Base-by-base conservation (phyloP, 73 alveolate genomes). In the Tetrahymena borealis region DNA sequence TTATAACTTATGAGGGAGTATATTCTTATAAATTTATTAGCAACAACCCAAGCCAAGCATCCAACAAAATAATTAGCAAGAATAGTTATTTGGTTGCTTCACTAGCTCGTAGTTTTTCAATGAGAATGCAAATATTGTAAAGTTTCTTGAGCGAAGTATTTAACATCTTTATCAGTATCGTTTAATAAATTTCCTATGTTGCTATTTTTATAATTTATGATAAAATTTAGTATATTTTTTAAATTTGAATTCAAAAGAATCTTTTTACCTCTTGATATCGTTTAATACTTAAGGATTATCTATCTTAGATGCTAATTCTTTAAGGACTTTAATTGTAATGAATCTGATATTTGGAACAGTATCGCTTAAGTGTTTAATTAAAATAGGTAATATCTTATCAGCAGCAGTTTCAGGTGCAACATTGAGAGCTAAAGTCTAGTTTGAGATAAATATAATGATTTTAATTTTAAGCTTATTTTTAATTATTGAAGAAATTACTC, bases 321-420 rank as follows among this genome's bases (percentile, higher is more conserved):
- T 97, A 92, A 98, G 95, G 37, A 98, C 96, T 95, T 97, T 98
- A 78, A 97, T 95, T 12, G 98, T 98, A 77, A 96, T 95, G 96
- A 98, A 97, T 91, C 97, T 97, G 20, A 98, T 99, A 95, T 98
- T 98, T 0, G 99, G 98, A 91, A 98, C 98, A 79, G 96, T 93
- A 91, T 98, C 99, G 91, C 97, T 97, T 94, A 98, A 95, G 16
- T 99, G 98, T 93, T 96, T 97, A 31, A 79, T 91, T 78, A 98
- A 93, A 39, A 98, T 94, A 38, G 99, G 99, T 40, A 97, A 96
- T 13, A 98, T 94, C 91, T 94, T 97, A 18, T 96, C 97, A 40
- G 97, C 94, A 38, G 95, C 96, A 92, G 97, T 97, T 90, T 97
- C 98, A 38, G 94, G 94, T 91, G 42, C 97, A 93, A 96, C 98